Base-by-base conservation (phyloP, 1,284 basidiomycete genomes). In the Ceratobasidium sp. region DNA sequence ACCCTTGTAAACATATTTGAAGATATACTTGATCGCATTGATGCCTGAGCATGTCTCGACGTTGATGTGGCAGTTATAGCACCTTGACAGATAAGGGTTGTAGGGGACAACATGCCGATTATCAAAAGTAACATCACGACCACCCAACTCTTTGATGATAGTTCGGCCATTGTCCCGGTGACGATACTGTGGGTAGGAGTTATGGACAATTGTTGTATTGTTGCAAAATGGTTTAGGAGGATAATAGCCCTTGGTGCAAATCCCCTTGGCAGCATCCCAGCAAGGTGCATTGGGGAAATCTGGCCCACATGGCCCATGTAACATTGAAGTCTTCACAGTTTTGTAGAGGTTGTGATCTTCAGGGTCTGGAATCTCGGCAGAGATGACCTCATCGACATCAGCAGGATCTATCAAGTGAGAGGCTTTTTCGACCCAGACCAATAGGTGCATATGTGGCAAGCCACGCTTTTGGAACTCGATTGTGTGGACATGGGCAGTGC, bases 391-490 rank as follows among this genome's bases (percentile, higher is more conserved):
- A 73, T 86, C 83, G 51, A 86, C 77, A 14, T 80, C 79, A 1
- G 76, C 76, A 0, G 82, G 77, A 18, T 58, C 53, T 11, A 77
- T 71, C 1, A 84, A 73, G 51, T 81, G 82, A 46, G 77, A 72
- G 0, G 48, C 69, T 0, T 77, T 82, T 75, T 79, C 72, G 2
- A 85, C 74, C 71, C 83, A 83, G 1, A 86, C 77, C 0, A 85
- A 76, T 0, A 82, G 73, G 72, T 87, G 85, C 74, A 83, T 80
- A 64, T 86, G 84, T 1, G 84, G 84, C 0, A 85, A 79, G 0
- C 84, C 83, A 0, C 81, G 77, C 72, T 85, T 86, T 74, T 86
- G 85, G 67, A 84, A 86, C 74, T 86, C 83, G 72, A 85, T 83
- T 0, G 80, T 81, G 70, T 83, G 83, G 0, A 86, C 80, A 72